Percentiles rank a stretch among this genome's conserved stretches.
phyloP scores from a whole-genome alignment of 805 yeast genomes.

The Metschnikowia matae region DNA sequence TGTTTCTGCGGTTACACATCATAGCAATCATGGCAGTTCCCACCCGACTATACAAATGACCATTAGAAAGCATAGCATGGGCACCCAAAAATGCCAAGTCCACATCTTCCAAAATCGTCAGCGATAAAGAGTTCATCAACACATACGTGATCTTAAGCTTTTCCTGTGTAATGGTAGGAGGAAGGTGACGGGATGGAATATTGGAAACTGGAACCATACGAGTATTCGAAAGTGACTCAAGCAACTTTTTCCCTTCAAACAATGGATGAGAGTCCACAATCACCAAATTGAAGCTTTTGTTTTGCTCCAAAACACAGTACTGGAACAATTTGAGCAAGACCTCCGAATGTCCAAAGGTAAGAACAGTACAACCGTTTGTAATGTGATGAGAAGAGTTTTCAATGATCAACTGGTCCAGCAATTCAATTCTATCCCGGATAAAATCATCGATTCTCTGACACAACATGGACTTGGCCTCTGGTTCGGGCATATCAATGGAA shows the following conservation, averaged over 20 bases:
- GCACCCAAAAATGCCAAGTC: slow-evolving; percentile 93
- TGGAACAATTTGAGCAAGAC: slow-evolving; percentile 74
- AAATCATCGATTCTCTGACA: slow-evolving; percentile 71
- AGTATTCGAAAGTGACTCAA: slow-evolving; percentile 53
- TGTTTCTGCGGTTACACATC: slow-evolving; percentile 81
- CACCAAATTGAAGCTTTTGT: slow-evolving; percentile 68
- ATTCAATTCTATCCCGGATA: slow-evolving; percentile 77
- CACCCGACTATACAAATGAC: slow-evolving; percentile 86
- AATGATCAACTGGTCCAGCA: slow-evolving; percentile 78
- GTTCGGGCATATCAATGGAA: slow-evolving; percentile 66
- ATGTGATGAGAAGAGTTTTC: slow-evolving; percentile 78
- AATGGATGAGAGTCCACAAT: slow-evolving; percentile 92
- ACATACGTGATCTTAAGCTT: slow-evolving; percentile 77
- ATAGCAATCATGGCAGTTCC: slow-evolving; percentile 93
- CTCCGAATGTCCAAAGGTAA: slow-evolving; percentile 85
- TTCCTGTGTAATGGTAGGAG: slow-evolving; percentile 30
- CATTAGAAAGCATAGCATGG: slow-evolving; percentile 94
- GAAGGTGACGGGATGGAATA: slow-evolving; percentile 12
- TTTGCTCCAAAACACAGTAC: slow-evolving; percentile 56
- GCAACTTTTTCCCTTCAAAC: slow-evolving; percentile 84
- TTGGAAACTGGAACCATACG: slow-evolving; percentile 20
- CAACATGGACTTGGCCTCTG: slow-evolving; percentile 61
- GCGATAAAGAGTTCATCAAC: slow-evolving; percentile 68
- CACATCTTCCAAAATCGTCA: slow-evolving; percentile 75
- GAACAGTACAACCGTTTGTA: slow-evolving; percentile 67